Conservation (phyloP, 345 rosid species). For the Bruguiera sexangula region DNA sequence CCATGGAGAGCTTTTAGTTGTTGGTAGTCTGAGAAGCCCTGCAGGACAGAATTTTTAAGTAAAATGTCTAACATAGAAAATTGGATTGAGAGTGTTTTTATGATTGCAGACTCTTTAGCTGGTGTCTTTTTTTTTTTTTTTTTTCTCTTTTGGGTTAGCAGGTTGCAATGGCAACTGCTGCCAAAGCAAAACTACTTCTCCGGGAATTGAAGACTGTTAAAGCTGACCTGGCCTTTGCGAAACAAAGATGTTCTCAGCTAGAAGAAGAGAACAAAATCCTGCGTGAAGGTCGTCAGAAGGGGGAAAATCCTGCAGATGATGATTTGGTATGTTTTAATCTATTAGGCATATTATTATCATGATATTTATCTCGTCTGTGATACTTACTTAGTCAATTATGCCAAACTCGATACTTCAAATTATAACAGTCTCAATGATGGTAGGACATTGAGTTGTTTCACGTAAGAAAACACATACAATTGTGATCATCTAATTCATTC, state of each 20-base stretch:
- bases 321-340: slow-evolving; percentile 55
- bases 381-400: no score
- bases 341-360: no score
- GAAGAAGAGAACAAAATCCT: slow-evolving; percentile 90
- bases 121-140: slow-evolving; percentile 4
- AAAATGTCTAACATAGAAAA: not conserved
- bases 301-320: slow-evolving; percentile 76
- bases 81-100: not conserved
- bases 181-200: slow-evolving; percentile 92
- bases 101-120: not conserved
- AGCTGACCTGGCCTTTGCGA: slow-evolving; percentile 89
- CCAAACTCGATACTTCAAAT: no score
- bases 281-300: slow-evolving; percentile 81
- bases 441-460: not conserved
- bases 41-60: not conserved
- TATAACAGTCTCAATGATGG: no score
- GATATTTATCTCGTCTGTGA: no score
- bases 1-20: no score
- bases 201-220: slow-evolving; percentile 90
- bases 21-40: not conserved
- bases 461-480: not conserved
- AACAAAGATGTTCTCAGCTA: slow-evolving; percentile 75
- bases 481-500: not conserved
- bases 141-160: slow-evolving; percentile 28
- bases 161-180: slow-evolving; percentile 99